Evolutionary conservation across 352 stramenopile species (phyloP).

Genomic region (Phytophthora sansomeana): DNA sequence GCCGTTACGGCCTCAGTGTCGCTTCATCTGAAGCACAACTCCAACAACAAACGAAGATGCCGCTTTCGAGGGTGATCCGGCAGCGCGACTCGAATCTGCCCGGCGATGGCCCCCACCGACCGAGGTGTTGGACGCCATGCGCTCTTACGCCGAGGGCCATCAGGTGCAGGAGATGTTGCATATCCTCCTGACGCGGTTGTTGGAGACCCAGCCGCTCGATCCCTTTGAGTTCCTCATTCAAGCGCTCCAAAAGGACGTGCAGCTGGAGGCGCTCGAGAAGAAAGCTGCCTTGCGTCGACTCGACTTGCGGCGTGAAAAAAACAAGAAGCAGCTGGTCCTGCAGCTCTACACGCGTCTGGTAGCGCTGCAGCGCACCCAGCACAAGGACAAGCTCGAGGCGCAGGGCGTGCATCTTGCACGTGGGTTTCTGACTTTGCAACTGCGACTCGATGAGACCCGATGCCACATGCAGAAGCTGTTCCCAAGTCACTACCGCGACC

Average conservation of each 20-base stretch:
- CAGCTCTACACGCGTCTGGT: slow-evolving; percentile 65
- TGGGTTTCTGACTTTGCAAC: slow-evolving; percentile 54
- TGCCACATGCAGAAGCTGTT: slow-evolving; percentile 55
- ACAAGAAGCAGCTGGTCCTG: slow-evolving; percentile 60
- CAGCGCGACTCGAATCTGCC: slow-evolving; percentile 31
- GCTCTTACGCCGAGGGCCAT: slow-evolving; percentile 62
- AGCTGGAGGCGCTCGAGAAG: slow-evolving; percentile 63
- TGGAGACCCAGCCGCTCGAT: slow-evolving; percentile 73
- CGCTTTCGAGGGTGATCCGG: slow-evolving; percentile 45
- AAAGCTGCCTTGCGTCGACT: slow-evolving; percentile 52
- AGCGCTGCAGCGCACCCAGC: slow-evolving; percentile 58
- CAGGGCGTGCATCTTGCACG: slow-evolving; percentile 42
- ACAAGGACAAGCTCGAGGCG: slow-evolving; percentile 41
- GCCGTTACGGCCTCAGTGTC: slow-evolving; percentile 12
- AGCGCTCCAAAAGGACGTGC: slow-evolving; percentile 53
- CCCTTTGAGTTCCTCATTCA: slow-evolving; percentile 76
- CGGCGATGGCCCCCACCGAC: slow-evolving; percentile 25
- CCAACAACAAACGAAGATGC: slow-evolving; percentile 17
- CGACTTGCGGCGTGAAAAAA: slow-evolving; percentile 70
- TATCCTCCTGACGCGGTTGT: slow-evolving; percentile 60
- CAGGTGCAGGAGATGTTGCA: slow-evolving; percentile 73
- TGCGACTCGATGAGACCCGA: slow-evolving; percentile 60
- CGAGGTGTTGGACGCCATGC: slow-evolving; percentile 67
- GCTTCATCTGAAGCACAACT: slow-evolving; percentile 6
- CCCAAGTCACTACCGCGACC: slow-evolving; percentile 64